Percentiles rank a stretch among this genome's conserved stretches.
Evolutionary conservation across 495 filamentous ascomycete species (phyloP).

Genomic region (Physcia stellaris): DNA sequence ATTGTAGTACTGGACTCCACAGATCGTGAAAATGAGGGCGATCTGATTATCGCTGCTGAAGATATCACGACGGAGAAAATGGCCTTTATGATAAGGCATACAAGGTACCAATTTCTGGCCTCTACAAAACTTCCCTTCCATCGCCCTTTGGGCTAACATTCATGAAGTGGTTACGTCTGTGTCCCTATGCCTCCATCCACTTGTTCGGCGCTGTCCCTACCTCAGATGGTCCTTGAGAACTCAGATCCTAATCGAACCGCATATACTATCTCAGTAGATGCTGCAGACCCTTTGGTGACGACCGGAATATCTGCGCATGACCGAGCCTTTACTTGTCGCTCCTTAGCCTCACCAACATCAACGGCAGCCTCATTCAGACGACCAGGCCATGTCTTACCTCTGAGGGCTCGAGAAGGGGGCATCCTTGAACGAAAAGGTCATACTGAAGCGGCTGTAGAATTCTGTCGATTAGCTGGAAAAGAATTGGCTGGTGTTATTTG

Average conservation of each 20-base stretch:
- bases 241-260: slow-evolving; percentile 80
- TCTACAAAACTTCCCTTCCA: too few relatives aligned
- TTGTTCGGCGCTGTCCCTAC: slow-evolving; percentile 54
- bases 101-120: slow-evolving; percentile 35
- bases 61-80: slow-evolving; percentile 77
- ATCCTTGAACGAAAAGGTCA: slow-evolving; percentile 69
- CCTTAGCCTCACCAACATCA: slow-evolving; percentile 54
- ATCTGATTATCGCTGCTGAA: slow-evolving; percentile 88
- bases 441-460: slow-evolving; percentile 84
- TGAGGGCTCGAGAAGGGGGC: slow-evolving; percentile 68
- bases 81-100: slow-evolving; percentile 87
- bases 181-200: slow-evolving; percentile 60
- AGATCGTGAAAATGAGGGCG: slow-evolving; percentile 91
- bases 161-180: slow-evolving; percentile 85
- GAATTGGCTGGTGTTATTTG: slow-evolving; percentile 67
- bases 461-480: slow-evolving; percentile 70
- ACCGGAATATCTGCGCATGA: slow-evolving; percentile 89
- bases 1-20: slow-evolving; percentile 87
- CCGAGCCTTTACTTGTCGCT: slow-evolving; percentile 65
- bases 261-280: slow-evolving; percentile 81
- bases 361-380: slow-evolving; percentile 52
- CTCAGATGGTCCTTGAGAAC: slow-evolving; percentile 66
- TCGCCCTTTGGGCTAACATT: too few relatives aligned
- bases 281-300: slow-evolving; percentile 53
- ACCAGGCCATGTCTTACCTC: slow-evolving; percentile 83